These are phyloP conservation scores for Suillus cothurnatus DNA, from an alignment of 768 basidiomycete species.

Conservation along the genomic window DNA sequence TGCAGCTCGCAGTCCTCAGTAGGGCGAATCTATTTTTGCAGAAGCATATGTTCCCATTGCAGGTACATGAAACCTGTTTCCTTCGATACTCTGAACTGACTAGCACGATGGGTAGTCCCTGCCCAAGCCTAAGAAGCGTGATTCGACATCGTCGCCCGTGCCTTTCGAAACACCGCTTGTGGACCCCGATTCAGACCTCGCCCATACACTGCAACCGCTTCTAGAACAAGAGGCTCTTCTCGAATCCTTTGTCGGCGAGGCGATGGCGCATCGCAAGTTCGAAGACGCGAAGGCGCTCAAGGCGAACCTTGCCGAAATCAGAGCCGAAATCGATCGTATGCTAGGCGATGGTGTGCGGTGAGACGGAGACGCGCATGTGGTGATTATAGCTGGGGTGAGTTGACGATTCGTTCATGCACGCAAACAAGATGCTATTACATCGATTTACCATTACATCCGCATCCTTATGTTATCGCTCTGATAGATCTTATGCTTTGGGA, in stretches of 20 bases:
- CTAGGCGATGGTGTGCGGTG: conserved; percentile 36
- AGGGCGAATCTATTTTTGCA: conserved; percentile 82
- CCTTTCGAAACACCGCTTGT: conserved; percentile 33
- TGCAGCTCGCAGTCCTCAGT: conserved; percentile 80
- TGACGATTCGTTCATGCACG: neutral
- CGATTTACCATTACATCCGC: conserved; percentile 1
- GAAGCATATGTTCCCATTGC: conserved; percentile 78
- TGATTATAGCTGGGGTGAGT: neutral
- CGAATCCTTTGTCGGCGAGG: conserved; percentile 89
- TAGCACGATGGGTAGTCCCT: conserved; percentile 35
- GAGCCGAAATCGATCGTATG: conserved; percentile 78
- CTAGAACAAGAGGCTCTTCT: conserved; percentile 94
- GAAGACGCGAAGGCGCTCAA: conserved; percentile 91
- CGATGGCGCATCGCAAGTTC: conserved; percentile 88
- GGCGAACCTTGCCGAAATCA: conserved; percentile 78
- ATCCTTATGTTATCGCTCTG: neutral
- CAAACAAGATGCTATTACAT: neutral
- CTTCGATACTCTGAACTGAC: neutral
- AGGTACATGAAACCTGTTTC: conserved; percentile 17
- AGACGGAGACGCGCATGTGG: conserved; percentile 2
- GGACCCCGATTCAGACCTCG: conserved; percentile 71
- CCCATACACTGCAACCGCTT: conserved; percentile 78
- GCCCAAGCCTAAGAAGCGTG: conserved; percentile 49
- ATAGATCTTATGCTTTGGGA: conserved; percentile 3
- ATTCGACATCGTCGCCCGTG: conserved; percentile 16